Conservation (phyloP, 129 eudicot genomes). For the Mikania micrantha region DNA sequence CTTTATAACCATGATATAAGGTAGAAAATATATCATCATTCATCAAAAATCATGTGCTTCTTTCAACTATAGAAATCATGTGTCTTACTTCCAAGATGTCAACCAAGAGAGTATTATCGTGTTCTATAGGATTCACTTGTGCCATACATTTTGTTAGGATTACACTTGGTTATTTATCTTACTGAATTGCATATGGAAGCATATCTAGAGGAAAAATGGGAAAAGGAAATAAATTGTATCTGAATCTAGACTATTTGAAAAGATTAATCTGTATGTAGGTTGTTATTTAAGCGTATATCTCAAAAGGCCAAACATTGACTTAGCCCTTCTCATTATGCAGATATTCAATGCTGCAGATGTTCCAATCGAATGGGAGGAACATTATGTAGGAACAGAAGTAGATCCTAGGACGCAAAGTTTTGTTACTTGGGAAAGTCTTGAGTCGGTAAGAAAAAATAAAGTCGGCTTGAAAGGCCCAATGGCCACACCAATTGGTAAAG, state of each 20-base stretch:
- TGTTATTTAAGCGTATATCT: neutral
- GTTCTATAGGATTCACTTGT: neutral
- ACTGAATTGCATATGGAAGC: neutral
- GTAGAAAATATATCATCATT: too few species aligned
- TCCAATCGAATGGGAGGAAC: conserved; percentile 92
- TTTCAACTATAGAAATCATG: too few species aligned
- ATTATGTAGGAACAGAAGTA: conserved; percentile 67
- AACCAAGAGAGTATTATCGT: neutral
- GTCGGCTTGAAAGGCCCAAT: conserved; percentile 95
- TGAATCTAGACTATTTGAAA: neutral
- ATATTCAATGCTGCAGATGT: conserved; percentile 59
- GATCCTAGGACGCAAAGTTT: conserved; percentile 97
- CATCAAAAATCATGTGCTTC: too few species aligned
- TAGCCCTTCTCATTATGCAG: conserved; percentile 21
- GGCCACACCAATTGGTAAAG: conserved; percentile 99
- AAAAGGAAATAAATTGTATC: neutral
- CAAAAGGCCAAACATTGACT: neutral
- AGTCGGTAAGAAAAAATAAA: conserved; percentile 72
- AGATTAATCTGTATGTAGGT: neutral
- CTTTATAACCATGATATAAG: too few species aligned
- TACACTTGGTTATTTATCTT: neutral
- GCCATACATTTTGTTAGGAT: neutral
- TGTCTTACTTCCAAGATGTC: neutral
- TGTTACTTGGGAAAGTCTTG: conserved; percentile 96
- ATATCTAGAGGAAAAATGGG: neutral